These are phyloP conservation scores for Kwoniella shandongensis DNA, from an alignment of 768 basidiomycete species.

Conservation along the genomic window DNA sequence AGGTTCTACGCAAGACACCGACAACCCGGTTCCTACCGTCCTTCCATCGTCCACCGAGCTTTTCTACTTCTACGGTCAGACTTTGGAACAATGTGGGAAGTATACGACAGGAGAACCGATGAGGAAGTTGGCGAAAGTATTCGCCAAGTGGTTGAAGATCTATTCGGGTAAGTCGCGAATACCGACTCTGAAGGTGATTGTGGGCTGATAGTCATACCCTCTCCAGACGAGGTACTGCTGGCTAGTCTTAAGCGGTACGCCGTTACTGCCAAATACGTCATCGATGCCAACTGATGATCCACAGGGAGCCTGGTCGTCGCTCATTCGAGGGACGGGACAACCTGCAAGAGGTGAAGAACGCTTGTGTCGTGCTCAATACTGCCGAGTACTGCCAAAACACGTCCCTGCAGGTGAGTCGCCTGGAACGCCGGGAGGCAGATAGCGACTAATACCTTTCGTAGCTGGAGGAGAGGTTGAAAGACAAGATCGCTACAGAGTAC, in stretches of 20 bases:
- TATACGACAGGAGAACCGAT: slow-evolving; percentile 80
- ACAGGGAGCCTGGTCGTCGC: slow-evolving; percentile 57
- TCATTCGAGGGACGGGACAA: slow-evolving; percentile 82
- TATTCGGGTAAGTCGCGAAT: slow-evolving; percentile 83
- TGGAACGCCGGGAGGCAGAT: background rate
- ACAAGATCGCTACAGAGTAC: slow-evolving; percentile 72
- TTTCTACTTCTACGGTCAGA: slow-evolving; percentile 96
- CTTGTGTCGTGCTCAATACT: slow-evolving; percentile 90
- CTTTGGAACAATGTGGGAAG: slow-evolving; percentile 88
- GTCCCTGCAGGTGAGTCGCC: slow-evolving; percentile 68
- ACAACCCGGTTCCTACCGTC: slow-evolving; percentile 62
- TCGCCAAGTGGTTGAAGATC: slow-evolving; percentile 89
- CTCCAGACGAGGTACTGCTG: slow-evolving; percentile 81
- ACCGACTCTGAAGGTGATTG: too few relatives aligned
- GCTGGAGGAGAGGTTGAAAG: slow-evolving; percentile 89
- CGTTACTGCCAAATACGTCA: background rate
- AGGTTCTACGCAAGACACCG: slow-evolving; percentile 54
- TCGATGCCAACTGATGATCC: slow-evolving; percentile 5
- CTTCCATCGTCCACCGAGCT: slow-evolving; percentile 92
- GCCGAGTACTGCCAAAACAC: slow-evolving; percentile 96
- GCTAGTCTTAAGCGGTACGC: slow-evolving; percentile 69
- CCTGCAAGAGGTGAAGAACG: slow-evolving; percentile 69
- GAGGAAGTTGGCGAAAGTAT: slow-evolving; percentile 74
- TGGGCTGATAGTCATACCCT: slow-evolving; percentile 18
- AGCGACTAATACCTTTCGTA: too few relatives aligned